phyloP scores from a whole-genome alignment of 2,329 filamentous ascomycete species.

The Mycosphaerelloides madeirae region DNA sequence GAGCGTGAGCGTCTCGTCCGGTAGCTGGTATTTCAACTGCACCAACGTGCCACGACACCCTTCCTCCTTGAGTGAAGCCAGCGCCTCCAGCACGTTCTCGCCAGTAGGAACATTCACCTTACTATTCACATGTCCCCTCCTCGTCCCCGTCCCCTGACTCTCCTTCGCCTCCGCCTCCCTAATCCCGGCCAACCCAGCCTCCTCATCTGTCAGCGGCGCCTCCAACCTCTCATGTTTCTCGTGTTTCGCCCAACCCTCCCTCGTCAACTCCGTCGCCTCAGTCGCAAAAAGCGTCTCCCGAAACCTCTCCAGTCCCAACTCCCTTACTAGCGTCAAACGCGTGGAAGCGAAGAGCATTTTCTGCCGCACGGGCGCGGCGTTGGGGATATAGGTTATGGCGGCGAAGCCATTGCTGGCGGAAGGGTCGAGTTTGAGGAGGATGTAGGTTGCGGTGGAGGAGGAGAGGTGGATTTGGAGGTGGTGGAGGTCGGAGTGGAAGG shows the following conservation, averaged over 20 bases:
- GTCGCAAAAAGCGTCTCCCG: slow-evolving; percentile 71
- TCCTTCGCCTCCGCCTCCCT: slow-evolving; percentile 72
- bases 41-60: slow-evolving; percentile 21
- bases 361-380: slow-evolving; percentile 71
- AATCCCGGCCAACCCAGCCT: slow-evolving; percentile 65
- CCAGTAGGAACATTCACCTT: slow-evolving; percentile 51
- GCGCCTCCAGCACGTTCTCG: slow-evolving; percentile 59
- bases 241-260: slow-evolving; percentile 66
- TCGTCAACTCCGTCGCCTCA: slow-evolving; percentile 62
- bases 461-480: slow-evolving; percentile 61
- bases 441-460: slow-evolving; percentile 64
- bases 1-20: slow-evolving; percentile 65
- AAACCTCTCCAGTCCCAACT: slow-evolving; percentile 75
- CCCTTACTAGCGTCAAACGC: slow-evolving; percentile 67
- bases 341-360: slow-evolving; percentile 85
- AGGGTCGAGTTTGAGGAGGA: slow-evolving; percentile 66
- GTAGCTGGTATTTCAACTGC: slow-evolving; percentile 43
- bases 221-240: slow-evolving; percentile 58
- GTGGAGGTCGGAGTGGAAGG: slow-evolving; percentile 61
- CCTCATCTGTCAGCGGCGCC: slow-evolving; percentile 75
- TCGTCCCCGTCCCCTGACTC: slow-evolving; percentile 61
- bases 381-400: slow-evolving; percentile 73
- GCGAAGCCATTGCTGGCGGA: slow-evolving; percentile 48
- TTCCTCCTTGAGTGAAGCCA: slow-evolving; percentile 55
- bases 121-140: slow-evolving; percentile 47